phyloP scores from a whole-genome alignment of 108 stramenopile genomes.

The Schizochytrium sp. region DNA sequence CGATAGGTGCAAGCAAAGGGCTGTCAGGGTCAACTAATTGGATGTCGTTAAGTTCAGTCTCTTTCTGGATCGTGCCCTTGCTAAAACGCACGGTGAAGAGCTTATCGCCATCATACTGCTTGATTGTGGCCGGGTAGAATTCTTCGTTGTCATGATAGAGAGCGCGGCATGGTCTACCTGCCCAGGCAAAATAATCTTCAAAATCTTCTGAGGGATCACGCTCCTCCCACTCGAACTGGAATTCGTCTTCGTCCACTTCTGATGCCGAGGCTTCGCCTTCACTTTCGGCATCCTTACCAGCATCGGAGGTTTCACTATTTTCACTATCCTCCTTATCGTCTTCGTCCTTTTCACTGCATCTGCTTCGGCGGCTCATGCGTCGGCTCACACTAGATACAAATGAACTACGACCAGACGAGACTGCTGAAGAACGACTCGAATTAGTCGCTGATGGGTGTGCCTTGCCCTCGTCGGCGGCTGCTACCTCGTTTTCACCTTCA shows the following conservation, averaged over 20 bases:
- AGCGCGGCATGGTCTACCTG: constrained; percentile 8
- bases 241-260: background rate
- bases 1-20: background rate
- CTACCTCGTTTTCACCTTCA: background rate
- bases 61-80: background rate
- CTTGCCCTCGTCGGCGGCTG: background rate
- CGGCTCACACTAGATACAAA: background rate
- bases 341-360: background rate
- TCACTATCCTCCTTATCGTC: constrained; percentile 2
- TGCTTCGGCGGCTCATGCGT: background rate
- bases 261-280: background rate
- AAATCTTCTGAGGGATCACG: constrained; percentile 1
- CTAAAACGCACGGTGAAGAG: constrained; percentile 22
- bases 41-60: constrained; percentile 32
- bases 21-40: constrained; percentile 34
- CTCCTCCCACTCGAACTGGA: background rate
- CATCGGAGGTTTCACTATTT: background rate
- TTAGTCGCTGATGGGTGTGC: background rate
- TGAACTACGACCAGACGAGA: background rate
- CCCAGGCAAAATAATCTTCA: constrained; percentile 29
- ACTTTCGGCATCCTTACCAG: background rate
- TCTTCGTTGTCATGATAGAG: background rate
- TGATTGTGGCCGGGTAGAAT: constrained; percentile 45
- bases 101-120: constrained; percentile 17
- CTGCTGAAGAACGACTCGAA: background rate